Evolutionary conservation across 441 rosid genomes (phyloP).

Genomic region (Pelargonium myrrhifolium): DNA sequence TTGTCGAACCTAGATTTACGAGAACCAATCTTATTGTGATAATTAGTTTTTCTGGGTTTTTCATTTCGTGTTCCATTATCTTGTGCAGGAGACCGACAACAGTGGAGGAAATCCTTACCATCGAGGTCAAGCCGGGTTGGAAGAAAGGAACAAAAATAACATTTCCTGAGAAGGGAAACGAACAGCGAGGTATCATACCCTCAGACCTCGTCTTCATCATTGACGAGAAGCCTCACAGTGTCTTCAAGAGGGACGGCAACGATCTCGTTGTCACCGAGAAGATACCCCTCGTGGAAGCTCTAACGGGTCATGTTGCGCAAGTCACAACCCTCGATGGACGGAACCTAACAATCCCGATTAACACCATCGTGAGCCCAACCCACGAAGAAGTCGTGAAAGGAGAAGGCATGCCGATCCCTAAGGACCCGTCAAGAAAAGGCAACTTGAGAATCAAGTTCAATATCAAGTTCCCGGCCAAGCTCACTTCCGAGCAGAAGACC

Average conservation of each 20-base stretch:
- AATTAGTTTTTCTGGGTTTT: not conserved
- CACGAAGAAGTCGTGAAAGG: conserved; percentile 49
- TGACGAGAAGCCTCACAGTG: conserved; percentile 71
- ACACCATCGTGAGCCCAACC: conserved; percentile 53
- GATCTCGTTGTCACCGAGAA: conserved; percentile 55
- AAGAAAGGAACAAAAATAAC: conserved; percentile 82
- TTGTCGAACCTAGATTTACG: too few relatives aligned
- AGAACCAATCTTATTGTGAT: too few relatives aligned
- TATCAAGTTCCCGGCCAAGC: conserved; percentile 16
- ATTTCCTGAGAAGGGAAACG: conserved; percentile 81
- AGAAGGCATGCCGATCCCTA: conserved; percentile 33
- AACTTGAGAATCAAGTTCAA: too few relatives aligned
- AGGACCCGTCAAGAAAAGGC: too few relatives aligned
- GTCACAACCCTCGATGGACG: conserved; percentile 67
- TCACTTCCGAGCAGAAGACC: conserved; percentile 48
- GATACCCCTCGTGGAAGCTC: conserved; percentile 64
- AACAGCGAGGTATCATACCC: conserved; percentile 50
- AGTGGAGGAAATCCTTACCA: conserved; percentile 62
- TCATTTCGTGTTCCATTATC: conserved; percentile 9
- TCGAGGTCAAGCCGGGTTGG: conserved; percentile 78
- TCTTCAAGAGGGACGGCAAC: conserved; percentile 66
- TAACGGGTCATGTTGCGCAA: conserved; percentile 54
- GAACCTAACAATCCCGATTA: conserved; percentile 45
- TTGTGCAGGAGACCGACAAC: conserved; percentile 55
- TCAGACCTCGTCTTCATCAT: conserved; percentile 66